phyloP scores from a whole-genome alignment of 202 grass and related monocot genomes.

The Bolboschoenoplectus hybrid region DNA sequence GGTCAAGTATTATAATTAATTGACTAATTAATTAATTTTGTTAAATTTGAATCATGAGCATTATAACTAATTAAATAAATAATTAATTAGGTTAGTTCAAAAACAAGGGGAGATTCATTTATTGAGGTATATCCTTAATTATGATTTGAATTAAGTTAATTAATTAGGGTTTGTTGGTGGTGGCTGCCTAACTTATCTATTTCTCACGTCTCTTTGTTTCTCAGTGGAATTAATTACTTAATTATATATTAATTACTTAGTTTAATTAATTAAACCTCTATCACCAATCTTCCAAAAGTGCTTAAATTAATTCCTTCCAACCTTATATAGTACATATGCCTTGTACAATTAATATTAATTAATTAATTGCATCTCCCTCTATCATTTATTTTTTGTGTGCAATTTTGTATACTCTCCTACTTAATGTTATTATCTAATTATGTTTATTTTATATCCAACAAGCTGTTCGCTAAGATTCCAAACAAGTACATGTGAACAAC shows the following conservation, averaged over 20 bases:
- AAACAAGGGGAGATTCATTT: neutral
- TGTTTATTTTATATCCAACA: neutral
- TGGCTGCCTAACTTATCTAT: slow-evolving; percentile 21
- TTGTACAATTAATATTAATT: neutral
- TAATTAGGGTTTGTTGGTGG: slow-evolving; percentile 6
- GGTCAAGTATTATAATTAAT: too few relatives aligned
- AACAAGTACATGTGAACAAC: neutral
- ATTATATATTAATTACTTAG: neutral
- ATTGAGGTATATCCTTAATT: neutral
- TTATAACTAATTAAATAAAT: too few relatives aligned
- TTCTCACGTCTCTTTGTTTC: slow-evolving; percentile 19
- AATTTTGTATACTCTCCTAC: neutral
- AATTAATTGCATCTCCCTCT: neutral
- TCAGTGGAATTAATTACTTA: slow-evolving; percentile 15
- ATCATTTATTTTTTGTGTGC: neutral
- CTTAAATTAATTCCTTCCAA: neutral
- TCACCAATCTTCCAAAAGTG: neutral
- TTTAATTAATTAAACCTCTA: neutral
- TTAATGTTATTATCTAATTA: neutral
- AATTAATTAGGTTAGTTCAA: neutral
- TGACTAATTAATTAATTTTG: too few relatives aligned
- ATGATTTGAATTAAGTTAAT: neutral
- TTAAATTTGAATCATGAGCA: too few relatives aligned
- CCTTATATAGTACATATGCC: neutral
- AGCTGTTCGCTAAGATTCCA: neutral